Evolutionary conservation across 176 grass and related monocot species (phyloP), one percentile per base, ranked within the genome.

Genomic region (Oryza meyeriana): DNA sequence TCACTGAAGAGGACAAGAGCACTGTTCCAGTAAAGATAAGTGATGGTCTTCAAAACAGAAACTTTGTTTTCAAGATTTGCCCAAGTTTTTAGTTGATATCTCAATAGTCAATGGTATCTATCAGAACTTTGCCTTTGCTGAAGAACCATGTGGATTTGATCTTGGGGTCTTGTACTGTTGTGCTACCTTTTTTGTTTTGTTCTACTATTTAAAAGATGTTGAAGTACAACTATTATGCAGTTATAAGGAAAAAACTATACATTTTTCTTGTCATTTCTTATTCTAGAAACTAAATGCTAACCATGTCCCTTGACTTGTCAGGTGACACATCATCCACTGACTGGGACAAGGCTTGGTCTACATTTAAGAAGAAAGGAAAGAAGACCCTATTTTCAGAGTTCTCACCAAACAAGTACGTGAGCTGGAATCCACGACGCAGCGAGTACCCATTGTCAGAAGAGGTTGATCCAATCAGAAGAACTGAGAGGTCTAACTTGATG

Each of bases 341-440:
- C 61, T 99, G 97, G 97, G 91, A 99, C 75, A 99, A 94, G 77
- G 91, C 93, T 66, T 99, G 93, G 91, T 74, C 89, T 29, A 94
- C 75, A 1, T 99, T 89, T 52, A 79, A 87, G 84, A 99, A 96
- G 40, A 66, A 75, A 80, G 91, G 91, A 27, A 99, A 90, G 83
- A 96, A 93, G 89, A 82, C 87, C 1, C 29, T 99, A 17, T 96
- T 96, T 84, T 89, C 91, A n/a, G 66, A 84, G 67, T 94, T 99
- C 66, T 89, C 86, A 11, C 88, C 89, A 14, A 73, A 94, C 78
- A 99, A 96, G 81, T 99, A 96, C 13, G 91, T 99, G 66, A 95
- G 76, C 73, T 94, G 93, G 97, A 99, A 99, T 81, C 97, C 97
- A 10, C 41, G 8, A 1, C 87, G 83, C 61, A 85, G 76, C 1